phyloP scores from a whole-genome alignment of 1,284 basidiomycete genomes.

The Puccinia novopanici region DNA sequence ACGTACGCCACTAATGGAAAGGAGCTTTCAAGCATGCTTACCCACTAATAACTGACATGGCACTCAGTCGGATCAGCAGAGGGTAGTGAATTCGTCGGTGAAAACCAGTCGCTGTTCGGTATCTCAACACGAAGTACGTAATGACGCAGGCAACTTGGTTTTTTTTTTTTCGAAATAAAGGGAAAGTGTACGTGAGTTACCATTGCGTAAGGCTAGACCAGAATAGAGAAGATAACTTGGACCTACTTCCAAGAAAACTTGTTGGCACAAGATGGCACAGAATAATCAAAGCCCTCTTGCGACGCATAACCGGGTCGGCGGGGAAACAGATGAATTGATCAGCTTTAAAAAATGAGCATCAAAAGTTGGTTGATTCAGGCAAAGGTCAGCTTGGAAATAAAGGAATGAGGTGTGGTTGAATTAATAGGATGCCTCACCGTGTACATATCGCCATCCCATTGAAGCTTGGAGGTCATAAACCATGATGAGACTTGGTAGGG shows the following conservation, averaged over 20 bases:
- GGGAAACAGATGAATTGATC: conserved; percentile 22
- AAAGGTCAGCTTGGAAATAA: background rate
- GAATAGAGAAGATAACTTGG: no score
- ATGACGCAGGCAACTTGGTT: conserved; percentile 11
- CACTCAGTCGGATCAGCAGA: conserved; percentile 23
- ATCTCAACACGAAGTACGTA: conserved; percentile 18
- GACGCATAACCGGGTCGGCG: background rate
- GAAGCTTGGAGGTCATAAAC: conserved; percentile 6
- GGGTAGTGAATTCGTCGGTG: conserved; percentile 26
- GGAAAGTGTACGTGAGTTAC: no score
- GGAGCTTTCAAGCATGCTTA: background rate
- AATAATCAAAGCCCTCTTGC: conserved; percentile 2
- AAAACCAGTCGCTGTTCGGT: conserved; percentile 7
- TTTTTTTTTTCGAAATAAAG: no score
- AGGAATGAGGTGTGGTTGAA: background rate
- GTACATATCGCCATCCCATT: conserved; percentile 33
- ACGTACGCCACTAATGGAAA: background rate
- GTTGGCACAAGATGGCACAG: conserved; percentile 18
- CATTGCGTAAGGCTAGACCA: no score
- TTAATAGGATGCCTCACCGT: conserved; percentile 5
- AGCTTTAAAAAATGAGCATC: conserved; percentile 1
- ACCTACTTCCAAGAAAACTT: conserved; percentile 34
- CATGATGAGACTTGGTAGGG: conserved; percentile 24
- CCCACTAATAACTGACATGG: conserved; percentile 23
- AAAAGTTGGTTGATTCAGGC: background rate